These are phyloP conservation scores for Scorias spongiosa DNA, from an alignment of 2,329 filamentous ascomycete species.

Conservation along the genomic window DNA sequence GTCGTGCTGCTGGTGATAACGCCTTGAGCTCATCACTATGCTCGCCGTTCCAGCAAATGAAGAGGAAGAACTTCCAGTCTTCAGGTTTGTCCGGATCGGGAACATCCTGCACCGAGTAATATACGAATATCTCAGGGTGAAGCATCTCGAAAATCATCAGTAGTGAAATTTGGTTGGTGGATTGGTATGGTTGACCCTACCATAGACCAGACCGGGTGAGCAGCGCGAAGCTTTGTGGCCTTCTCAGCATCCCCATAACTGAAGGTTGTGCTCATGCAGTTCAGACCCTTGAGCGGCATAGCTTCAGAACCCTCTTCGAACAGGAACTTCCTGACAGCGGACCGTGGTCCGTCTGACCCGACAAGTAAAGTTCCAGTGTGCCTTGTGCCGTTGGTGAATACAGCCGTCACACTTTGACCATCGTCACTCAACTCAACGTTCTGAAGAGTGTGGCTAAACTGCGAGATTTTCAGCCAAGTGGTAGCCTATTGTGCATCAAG, in stretches of 20 bases:
- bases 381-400: conserved; percentile 7
- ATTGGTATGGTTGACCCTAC: background rate
- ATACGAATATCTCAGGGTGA: conserved; percentile 4
- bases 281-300: conserved; percentile 1
- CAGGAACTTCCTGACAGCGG: conserved; percentile 8
- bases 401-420: conserved; percentile 4
- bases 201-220: conserved; percentile 8
- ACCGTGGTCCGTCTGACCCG: conserved; percentile 11
- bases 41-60: conserved; percentile 6
- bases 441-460: conserved; percentile 2
- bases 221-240: conserved; percentile 4
- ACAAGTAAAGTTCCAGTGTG: conserved; percentile 9
- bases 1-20: background rate
- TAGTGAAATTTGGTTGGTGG: too few relatives aligned
- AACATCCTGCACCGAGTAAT: conserved; percentile 6
- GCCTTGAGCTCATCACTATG: background rate
- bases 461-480: background rate
- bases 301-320: conserved; percentile 1
- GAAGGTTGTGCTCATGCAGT: conserved; percentile 7
- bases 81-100: conserved; percentile 5
- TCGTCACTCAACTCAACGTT: conserved; percentile 3
- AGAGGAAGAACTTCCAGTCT: conserved; percentile 8
- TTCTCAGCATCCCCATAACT: conserved; percentile 6
- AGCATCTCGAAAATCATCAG: background rate
- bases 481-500: background rate